A percentile compares a stretch with the other conserved stretches of the same genome.
Evolutionary conservation across 805 yeast genomes (phyloP).

Genomic region (Yamadazyma olivae): DNA sequence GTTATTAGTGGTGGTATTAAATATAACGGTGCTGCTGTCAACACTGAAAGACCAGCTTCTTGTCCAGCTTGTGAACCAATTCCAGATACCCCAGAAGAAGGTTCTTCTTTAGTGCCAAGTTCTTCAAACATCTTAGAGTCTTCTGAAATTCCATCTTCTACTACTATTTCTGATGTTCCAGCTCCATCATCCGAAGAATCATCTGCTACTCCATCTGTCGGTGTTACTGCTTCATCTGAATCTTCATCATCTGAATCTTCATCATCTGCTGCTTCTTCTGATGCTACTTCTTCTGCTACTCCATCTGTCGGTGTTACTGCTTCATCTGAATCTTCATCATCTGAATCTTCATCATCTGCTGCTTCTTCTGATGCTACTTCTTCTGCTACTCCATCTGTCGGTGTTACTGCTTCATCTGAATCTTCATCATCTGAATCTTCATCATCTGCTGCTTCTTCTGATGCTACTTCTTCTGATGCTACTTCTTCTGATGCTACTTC

Average conservation of each 20-base stretch:
- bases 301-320: not conserved
- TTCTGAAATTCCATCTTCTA: conserved; percentile 2
- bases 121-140: conserved; percentile 6
- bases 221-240: conserved; percentile 21
- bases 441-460: conserved; percentile 1
- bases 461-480: conserved; percentile 1
- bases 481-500: conserved; percentile 1
- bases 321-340: conserved; percentile 2
- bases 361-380: conserved; percentile 6
- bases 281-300: conserved; percentile 4
- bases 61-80: conserved; percentile 17
- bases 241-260: conserved; percentile 3
- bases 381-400: conserved; percentile 4
- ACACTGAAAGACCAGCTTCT: conserved; percentile 18
- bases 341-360: conserved; percentile 4
- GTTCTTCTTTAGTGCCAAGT: conserved; percentile 6
- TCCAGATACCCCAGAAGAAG: conserved; percentile 15
- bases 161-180: conserved; percentile 1
- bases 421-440: not conserved
- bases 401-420: not conserved
- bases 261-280: conserved; percentile 1
- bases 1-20: conserved; percentile 18
- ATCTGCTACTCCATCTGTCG: conserved; percentile 3
- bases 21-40: conserved; percentile 17
- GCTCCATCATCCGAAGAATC: conserved; percentile 1